phyloP scores from a whole-genome alignment of 2,329 filamentous ascomycete species.

The Lasiodiplodia gonubiensis region DNA sequence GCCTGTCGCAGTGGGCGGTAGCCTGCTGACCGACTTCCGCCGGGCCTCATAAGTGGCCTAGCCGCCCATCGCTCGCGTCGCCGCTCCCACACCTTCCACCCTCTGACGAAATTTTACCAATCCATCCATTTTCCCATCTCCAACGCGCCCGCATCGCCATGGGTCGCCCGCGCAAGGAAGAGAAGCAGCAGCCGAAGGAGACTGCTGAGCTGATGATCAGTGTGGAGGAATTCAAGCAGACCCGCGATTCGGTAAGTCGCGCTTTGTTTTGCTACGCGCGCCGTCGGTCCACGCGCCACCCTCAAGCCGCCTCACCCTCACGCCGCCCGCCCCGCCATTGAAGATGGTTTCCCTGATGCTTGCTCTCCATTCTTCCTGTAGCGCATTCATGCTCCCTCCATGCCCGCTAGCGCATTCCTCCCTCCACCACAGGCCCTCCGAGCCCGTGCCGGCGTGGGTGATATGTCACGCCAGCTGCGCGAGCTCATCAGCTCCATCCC shows the following conservation, averaged over 20 bases:
- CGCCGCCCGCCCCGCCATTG: constrained; percentile 21
- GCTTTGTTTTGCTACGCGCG: constrained; percentile 29
- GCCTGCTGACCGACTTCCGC: background rate
- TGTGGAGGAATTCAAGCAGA: constrained; percentile 77
- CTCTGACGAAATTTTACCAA: constrained; percentile 1
- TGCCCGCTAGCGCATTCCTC: constrained; percentile 11
- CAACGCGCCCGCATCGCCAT: constrained; percentile 22
- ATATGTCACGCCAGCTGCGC: constrained; percentile 29
- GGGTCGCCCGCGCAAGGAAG: constrained; percentile 29
- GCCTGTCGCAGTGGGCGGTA: constrained; percentile 6
- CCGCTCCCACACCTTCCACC: constrained; percentile 8
- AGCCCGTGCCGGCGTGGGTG: constrained; percentile 22
- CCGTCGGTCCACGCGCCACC: constrained; percentile 30
- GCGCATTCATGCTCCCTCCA: constrained; percentile 17
- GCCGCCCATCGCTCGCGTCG: constrained; percentile 19
- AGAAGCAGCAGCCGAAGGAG: constrained; percentile 42
- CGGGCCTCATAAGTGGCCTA: constrained; percentile 12
- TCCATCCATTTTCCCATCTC: constrained; percentile 8
- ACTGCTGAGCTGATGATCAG: constrained; percentile 57
- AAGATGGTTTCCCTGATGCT: constrained; percentile 13
- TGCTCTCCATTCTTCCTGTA: constrained; percentile 10
- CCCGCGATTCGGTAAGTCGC: constrained; percentile 78
- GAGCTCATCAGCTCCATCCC: constrained; percentile 33
- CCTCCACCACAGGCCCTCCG: constrained; percentile 24
- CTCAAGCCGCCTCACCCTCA: constrained; percentile 19